These are phyloP conservation scores for Arthroderma uncinatum DNA, from an alignment of 2,329 filamentous ascomycete genomes.

Conservation along the genomic window DNA sequence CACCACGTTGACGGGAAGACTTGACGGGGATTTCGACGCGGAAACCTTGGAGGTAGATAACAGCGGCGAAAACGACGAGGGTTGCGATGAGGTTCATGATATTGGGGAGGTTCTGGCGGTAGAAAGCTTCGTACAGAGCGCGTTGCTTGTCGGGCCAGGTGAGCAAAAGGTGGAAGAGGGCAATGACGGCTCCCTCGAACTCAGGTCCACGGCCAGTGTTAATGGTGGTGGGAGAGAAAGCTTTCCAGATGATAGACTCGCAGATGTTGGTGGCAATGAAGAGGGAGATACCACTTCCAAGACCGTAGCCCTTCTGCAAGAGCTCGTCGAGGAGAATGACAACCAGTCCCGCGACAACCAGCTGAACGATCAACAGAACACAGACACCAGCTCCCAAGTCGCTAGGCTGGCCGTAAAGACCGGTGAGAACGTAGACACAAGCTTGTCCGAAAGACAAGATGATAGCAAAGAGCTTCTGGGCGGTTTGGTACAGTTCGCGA, in stretches of 20 bases:
- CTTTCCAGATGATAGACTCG: constrained; percentile 99
- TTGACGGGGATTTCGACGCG: constrained; percentile 99
- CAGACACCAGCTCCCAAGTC: constrained; percentile 97
- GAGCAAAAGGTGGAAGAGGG: constrained; percentile 17
- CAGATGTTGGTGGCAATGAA: constrained; percentile 99
- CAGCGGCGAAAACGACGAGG: constrained; percentile 82
- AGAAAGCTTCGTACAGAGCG: constrained; percentile 96
- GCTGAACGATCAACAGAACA: constrained; percentile 93
- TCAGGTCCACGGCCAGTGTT: constrained; percentile 98
- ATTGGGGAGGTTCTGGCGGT: constrained; percentile 98
- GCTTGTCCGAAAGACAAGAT: constrained; percentile 96
- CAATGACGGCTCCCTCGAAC: constrained; percentile 35
- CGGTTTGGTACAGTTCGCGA: constrained; percentile 98
- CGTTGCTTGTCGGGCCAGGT: constrained; percentile 99
- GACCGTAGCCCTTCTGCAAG: constrained; percentile 97
- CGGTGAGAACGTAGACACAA: constrained; percentile 95
- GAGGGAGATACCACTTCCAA: constrained; percentile 95
- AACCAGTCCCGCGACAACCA: constrained; percentile 93
- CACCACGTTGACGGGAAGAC: constrained; percentile 96
- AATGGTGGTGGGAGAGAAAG: constrained; percentile 97
- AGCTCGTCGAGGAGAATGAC: constrained; percentile 98
- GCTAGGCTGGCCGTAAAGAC: constrained; percentile 91
- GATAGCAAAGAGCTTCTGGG: constrained; percentile 97
- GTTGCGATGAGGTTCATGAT: constrained; percentile 97
- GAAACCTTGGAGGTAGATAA: constrained; percentile 99